phyloP scores from a whole-genome alignment of 805 yeast genomes.

The Hanseniaspora vineae region DNA sequence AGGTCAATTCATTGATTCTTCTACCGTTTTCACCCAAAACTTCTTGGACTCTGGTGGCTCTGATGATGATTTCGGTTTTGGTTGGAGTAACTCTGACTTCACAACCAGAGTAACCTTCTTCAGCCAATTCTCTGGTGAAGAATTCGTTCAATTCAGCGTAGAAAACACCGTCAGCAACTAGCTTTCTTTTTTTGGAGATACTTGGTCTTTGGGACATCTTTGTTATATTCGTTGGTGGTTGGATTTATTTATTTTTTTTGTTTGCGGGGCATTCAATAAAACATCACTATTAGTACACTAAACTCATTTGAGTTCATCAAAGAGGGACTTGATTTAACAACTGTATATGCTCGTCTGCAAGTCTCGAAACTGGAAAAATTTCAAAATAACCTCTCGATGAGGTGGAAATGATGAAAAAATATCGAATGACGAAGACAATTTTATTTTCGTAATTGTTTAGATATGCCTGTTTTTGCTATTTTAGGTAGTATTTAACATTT shows the following conservation, averaged over 20 bases:
- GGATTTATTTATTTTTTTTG: no score
- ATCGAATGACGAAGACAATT: background rate
- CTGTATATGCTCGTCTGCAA: no score
- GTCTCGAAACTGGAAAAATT: background rate
- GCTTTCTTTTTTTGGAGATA: slow-evolving; percentile 97
- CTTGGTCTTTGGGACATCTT: slow-evolving; percentile 23
- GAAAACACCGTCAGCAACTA: slow-evolving; percentile 99
- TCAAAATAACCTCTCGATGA: background rate
- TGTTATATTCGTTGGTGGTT: background rate
- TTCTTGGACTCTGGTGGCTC: slow-evolving; percentile 98
- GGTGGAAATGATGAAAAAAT: background rate
- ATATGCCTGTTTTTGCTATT: no score
- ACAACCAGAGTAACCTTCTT: slow-evolving; percentile 99
- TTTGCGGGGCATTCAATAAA: no score
- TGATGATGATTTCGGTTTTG: slow-evolving; percentile 95
- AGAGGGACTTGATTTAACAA: no score
- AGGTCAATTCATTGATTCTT: slow-evolving; percentile 97
- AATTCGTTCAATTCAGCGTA: slow-evolving; percentile 99
- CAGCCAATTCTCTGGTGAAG: slow-evolving; percentile 99
- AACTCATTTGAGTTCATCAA: no score
- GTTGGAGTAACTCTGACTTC: slow-evolving; percentile 98
- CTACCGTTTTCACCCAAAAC: slow-evolving; percentile 99
- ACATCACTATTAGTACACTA: no score
- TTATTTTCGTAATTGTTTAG: background rate
- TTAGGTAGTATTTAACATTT: no score